phyloP scores from a whole-genome alignment of 2,329 filamentous ascomycete genomes.

The Sporothrix variecibatus region DNA sequence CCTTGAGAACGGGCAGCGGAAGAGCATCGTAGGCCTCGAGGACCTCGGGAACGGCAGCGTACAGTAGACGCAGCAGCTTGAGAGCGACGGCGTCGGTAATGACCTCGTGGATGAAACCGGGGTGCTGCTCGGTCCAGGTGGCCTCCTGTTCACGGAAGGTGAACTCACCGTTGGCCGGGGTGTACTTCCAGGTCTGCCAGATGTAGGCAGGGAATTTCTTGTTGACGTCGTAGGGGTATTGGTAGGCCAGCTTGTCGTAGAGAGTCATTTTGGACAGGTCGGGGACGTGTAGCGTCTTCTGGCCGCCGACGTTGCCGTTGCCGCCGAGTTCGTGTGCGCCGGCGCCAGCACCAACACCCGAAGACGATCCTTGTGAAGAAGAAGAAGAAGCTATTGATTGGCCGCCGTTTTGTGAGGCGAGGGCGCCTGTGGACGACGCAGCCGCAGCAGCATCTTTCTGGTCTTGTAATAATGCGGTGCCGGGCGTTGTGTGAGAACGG shows the following conservation, averaged over 20 bases:
- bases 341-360: constrained; percentile 31
- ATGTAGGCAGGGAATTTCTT: constrained; percentile 94
- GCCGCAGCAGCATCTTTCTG: constrained; percentile 35
- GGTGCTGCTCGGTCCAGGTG: constrained; percentile 85
- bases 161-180: constrained; percentile 76
- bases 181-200: constrained; percentile 98
- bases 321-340: constrained; percentile 25
- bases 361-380: constrained; percentile 12
- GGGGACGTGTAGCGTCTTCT: constrained; percentile 64
- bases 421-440: constrained; percentile 40
- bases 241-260: constrained; percentile 81
- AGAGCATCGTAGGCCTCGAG: constrained; percentile 74
- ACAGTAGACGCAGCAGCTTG: constrained; percentile 81
- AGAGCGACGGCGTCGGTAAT: constrained; percentile 87
- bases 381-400: constrained; percentile 29
- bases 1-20: constrained; percentile 73
- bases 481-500: constrained; percentile 52
- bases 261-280: constrained; percentile 73
- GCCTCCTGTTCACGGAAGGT: constrained; percentile 80
- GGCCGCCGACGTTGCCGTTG: constrained; percentile 35
- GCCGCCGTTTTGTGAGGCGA: constrained; percentile 28
- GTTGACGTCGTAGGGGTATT: constrained; percentile 89
- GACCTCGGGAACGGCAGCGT: constrained; percentile 78
- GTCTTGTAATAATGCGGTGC: constrained; percentile 17
- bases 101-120: constrained; percentile 92